phyloP scores from a whole-genome alignment of 2,329 filamentous ascomycete genomes.

The Aspergillus hiratsukae region DNA sequence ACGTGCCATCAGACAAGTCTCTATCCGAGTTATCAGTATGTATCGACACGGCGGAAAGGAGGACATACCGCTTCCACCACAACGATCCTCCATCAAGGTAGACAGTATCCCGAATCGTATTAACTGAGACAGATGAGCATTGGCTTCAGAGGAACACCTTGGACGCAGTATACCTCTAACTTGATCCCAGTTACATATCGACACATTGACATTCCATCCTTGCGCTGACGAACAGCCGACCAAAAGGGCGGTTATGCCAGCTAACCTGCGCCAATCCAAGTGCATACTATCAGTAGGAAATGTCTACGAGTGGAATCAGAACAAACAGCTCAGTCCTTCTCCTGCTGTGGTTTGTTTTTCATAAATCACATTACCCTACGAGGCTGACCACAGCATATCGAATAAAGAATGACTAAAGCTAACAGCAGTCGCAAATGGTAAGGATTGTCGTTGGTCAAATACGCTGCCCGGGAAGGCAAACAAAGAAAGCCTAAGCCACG shows the following conservation, averaged over 20 bases:
- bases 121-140: constrained; percentile 40
- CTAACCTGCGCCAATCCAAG: neutral
- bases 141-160: neutral
- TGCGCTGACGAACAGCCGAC: constrained; percentile 25
- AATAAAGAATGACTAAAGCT: neutral
- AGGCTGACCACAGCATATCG: neutral
- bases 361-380: neutral
- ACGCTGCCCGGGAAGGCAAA: too few species aligned
- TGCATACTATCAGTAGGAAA: neutral
- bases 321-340: neutral
- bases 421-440: too few species aligned
- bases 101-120: constrained; percentile 56
- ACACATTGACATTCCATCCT: constrained; percentile 53
- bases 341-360: neutral
- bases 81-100: constrained; percentile 62
- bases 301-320: neutral
- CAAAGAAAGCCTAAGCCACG: neutral
- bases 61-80: constrained; percentile 45
- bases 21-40: constrained; percentile 4
- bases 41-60: neutral
- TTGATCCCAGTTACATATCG: constrained; percentile 55
- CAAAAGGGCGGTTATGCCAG: constrained; percentile 2
- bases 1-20: constrained; percentile 45
- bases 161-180: constrained; percentile 30
- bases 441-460: too few species aligned